A percentile compares a stretch with the other conserved stretches of the same genome.
These are phyloP conservation scores for Eucalyptus decipiens DNA, from an alignment of 345 rosid genomes.

Conservation along the genomic window DNA sequence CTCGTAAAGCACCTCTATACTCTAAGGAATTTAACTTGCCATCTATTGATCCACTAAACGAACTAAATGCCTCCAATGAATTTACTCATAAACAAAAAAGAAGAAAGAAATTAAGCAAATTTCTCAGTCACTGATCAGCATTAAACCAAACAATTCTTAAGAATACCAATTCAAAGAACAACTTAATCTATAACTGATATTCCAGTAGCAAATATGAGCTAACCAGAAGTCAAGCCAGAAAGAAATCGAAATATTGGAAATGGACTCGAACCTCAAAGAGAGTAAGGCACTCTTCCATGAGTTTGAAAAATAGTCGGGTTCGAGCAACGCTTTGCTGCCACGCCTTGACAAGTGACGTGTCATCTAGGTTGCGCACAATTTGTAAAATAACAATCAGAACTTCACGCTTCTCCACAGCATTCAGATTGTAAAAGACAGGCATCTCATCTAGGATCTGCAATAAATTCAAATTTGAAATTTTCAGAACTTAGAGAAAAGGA, in stretches of 20 bases:
- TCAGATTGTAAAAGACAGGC: constrained; percentile 97
- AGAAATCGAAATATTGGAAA: neutral
- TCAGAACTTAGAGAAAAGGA: neutral
- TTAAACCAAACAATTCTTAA: neutral
- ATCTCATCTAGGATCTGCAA: constrained; percentile 98
- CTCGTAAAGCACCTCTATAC: neutral
- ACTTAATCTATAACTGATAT: neutral
- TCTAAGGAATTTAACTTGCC: neutral
- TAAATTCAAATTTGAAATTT: neutral
- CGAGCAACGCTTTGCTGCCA: constrained; percentile 99
- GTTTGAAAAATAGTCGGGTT: constrained; percentile 92
- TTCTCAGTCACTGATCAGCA: neutral
- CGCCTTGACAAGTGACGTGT: constrained; percentile 77
- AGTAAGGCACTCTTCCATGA: constrained; percentile 89
- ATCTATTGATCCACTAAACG: neutral
- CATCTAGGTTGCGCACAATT: constrained; percentile 94
- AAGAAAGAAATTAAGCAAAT: neutral
- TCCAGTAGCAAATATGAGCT: neutral
- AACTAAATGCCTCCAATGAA: neutral
- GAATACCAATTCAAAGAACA: neutral
- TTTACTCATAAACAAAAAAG: neutral
- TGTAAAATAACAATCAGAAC: constrained; percentile 83
- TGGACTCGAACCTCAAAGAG: constrained; percentile 74
- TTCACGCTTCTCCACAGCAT: constrained; percentile 95
- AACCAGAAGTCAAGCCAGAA: neutral